Conservation (phyloP, 1,284 basidiomycete species). For the Laetiporus sulphureus region DNA sequence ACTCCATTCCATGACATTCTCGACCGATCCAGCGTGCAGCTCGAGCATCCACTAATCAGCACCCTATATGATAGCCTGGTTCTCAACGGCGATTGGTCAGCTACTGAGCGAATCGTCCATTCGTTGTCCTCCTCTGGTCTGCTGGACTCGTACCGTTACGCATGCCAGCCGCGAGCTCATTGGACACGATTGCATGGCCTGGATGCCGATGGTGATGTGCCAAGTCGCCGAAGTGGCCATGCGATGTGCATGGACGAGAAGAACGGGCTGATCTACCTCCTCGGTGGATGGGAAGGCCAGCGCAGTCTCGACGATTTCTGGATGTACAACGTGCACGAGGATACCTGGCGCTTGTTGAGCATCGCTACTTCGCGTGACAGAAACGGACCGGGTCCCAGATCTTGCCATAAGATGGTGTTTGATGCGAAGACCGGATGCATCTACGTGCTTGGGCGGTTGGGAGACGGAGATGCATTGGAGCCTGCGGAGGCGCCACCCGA, state of each 20-base stretch:
- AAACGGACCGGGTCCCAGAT: slow-evolving; percentile 65
- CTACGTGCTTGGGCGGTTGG: slow-evolving; percentile 63
- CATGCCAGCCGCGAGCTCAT: slow-evolving; percentile 45
- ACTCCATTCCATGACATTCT: slow-evolving; percentile 61
- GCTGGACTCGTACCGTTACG: slow-evolving; percentile 51
- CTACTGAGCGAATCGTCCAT: slow-evolving; percentile 48
- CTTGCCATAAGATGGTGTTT: slow-evolving; percentile 82
- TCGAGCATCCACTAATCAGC: slow-evolving; percentile 71
- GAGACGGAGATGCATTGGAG: slow-evolving; percentile 41
- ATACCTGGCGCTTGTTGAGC: slow-evolving; percentile 60
- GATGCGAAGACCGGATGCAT: slow-evolving; percentile 65
- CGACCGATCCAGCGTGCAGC: slow-evolving; percentile 43
- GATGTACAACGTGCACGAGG: slow-evolving; percentile 60
- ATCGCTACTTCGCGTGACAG: slow-evolving; percentile 47
- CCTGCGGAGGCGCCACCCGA: slow-evolving; percentile 5
- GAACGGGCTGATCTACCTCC: slow-evolving; percentile 62
- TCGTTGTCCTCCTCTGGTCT: slow-evolving; percentile 47
- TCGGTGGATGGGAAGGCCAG: slow-evolving; percentile 77
- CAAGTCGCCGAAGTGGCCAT: slow-evolving; percentile 67
- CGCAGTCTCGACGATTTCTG: slow-evolving; percentile 77
- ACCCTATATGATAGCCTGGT: slow-evolving; percentile 61
- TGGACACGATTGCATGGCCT: slow-evolving; percentile 54
- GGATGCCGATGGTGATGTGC: slow-evolving; percentile 56
- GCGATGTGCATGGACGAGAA: slow-evolving; percentile 75
- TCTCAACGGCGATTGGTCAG: slow-evolving; percentile 57